Base-by-base conservation (phyloP, 202 grass and related monocot genomes). In the Carex arenaria region DNA sequence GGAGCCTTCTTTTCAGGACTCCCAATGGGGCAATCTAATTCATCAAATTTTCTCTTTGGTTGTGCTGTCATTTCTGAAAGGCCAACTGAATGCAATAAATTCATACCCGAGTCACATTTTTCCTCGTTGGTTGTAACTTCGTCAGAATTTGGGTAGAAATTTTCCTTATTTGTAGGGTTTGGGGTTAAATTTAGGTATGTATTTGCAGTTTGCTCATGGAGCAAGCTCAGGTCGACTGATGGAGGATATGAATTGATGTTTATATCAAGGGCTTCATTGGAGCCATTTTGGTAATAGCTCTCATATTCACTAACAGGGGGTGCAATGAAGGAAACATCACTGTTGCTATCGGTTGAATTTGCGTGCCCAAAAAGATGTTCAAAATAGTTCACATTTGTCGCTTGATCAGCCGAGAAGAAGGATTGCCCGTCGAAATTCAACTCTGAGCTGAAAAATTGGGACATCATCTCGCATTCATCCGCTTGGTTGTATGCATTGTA, bases 381-480 rank as follows among this genome's bases (percentile, higher is more conserved):
- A n/a, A 81, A 88, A 31, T 84, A 90, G 17, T 80, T 70, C 14
- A 81, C 64, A 78, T 86, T 82, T 79, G 88, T 31, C 63, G 56
- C 76, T 20, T 87, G 86, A 78, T 86, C 43, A 61, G 80, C 81
- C 94, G 85, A 94, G 53, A 85, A 81, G 40, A 90, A 72, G 26
- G 78, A 72, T 49, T 86, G 89, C 13, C 77, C 56, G 28, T 84
- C 79, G 63, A 87, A 75, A 73, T 84, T 85, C 15, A 68, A 70
- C 67, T 51, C 85, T 28, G 81, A 84, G 67, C 84, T 77, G n/a
- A 89, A 87, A 64, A 94, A 72, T 22, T 92, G 85, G n/a, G 64
- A 74, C 92, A 97, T 94, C 34, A 92, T 87, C 57, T 89, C 92
- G 2, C 88, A 86, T 61, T 82, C 82, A 6, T 85, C 83, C 0